phyloP scores from a whole-genome alignment of 2,329 filamentous ascomycete genomes.

The Curvularia lunata region DNA sequence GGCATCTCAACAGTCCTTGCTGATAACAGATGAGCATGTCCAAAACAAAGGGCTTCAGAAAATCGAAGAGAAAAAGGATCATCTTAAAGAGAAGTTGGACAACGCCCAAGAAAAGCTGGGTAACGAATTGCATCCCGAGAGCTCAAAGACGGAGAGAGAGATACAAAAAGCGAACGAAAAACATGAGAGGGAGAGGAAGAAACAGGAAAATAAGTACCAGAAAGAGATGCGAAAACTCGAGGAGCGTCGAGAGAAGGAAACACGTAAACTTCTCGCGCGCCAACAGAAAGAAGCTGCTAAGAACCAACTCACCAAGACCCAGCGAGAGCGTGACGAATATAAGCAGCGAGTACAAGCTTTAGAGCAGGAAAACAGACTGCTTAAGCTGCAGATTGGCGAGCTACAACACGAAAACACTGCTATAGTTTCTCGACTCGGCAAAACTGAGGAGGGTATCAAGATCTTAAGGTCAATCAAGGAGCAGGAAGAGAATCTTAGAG shows the following conservation, averaged over 20 bases:
- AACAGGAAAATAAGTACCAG: conserved; percentile 51
- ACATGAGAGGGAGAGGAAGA: conserved; percentile 62
- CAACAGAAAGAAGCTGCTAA: conserved; percentile 66
- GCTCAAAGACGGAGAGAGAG: conserved; percentile 55
- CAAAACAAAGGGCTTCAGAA: conserved; percentile 65
- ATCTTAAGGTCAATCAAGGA: conserved; percentile 43
- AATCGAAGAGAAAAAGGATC: conserved; percentile 62
- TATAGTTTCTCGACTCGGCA: conserved; percentile 55
- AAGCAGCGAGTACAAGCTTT: conserved; percentile 54
- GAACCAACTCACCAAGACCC: conserved; percentile 54
- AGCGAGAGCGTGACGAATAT: conserved; percentile 57
- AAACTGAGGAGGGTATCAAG: conserved; percentile 44
- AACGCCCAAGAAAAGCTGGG: conserved; percentile 62
- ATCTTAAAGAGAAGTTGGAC: conserved; percentile 68
- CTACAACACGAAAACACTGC: conserved; percentile 65
- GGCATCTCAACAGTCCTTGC: conserved; percentile 32
- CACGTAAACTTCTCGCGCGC: conserved; percentile 69
- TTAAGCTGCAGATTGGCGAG: conserved; percentile 59
- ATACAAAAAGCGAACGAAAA: conserved; percentile 67
- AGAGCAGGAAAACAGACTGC: conserved; percentile 57
- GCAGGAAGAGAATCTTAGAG: conserved; percentile 30
- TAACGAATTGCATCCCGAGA: conserved; percentile 24
- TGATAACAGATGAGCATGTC: conserved; percentile 22
- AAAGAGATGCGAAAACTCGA: conserved; percentile 66
- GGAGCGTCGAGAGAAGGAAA: conserved; percentile 69